Percentiles rank a stretch among this genome's conserved stretches.
Evolutionary conservation across 2,329 filamentous ascomycete species (phyloP).

Genomic region (Penicillium sclerotiorum): DNA sequence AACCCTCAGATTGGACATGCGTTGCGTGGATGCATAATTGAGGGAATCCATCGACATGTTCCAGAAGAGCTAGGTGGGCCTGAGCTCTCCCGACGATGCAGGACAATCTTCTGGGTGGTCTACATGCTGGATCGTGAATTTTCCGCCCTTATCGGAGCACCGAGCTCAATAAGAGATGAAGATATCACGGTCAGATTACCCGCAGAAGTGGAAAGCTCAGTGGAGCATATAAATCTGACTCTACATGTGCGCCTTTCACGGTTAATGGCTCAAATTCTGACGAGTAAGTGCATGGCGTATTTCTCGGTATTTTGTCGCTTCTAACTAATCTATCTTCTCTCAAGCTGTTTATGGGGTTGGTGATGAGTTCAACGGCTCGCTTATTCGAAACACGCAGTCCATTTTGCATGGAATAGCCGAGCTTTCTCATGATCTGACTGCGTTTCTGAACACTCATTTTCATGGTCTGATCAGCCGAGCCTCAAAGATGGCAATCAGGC

Average conservation of each 20-base stretch:
- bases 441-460: constrained; percentile 27
- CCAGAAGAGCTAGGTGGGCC: constrained; percentile 27
- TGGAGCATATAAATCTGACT: constrained; percentile 27
- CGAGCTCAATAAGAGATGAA: constrained; percentile 32
- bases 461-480: constrained; percentile 27
- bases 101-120: constrained; percentile 32
- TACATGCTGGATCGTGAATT: constrained; percentile 35
- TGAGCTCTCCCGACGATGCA: constrained; percentile 26
- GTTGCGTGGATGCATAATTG: constrained; percentile 30
- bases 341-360: constrained; percentile 31
- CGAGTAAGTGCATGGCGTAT: constrained; percentile 20
- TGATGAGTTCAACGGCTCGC: constrained; percentile 25
- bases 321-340: not conserved
- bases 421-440: constrained; percentile 28
- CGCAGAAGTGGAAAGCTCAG: constrained; percentile 22
- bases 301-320: not conserved
- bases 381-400: constrained; percentile 29
- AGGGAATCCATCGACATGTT: constrained; percentile 32
- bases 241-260: constrained; percentile 30
- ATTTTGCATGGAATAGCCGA: constrained; percentile 29
- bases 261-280: constrained; percentile 30
- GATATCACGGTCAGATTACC: constrained; percentile 31
- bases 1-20: constrained; percentile 36
- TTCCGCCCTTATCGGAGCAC: constrained; percentile 29
- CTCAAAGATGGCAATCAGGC: constrained; percentile 29